Base-by-base conservation (phyloP, 2,329 filamentous ascomycete genomes). In the Lachnellula willkommii region DNA sequence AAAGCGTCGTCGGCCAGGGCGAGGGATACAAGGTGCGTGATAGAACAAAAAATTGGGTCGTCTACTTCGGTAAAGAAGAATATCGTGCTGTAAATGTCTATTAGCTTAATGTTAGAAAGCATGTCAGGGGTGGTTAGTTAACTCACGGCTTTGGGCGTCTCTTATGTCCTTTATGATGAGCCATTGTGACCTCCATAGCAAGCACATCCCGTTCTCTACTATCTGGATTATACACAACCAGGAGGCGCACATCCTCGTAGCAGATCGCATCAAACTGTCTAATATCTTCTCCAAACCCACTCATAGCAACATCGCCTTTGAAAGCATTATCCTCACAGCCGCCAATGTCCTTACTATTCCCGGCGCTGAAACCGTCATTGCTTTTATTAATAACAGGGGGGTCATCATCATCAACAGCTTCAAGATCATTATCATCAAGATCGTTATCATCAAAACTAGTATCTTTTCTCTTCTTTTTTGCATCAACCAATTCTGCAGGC, bases 401-500 rank as follows among this genome's bases (percentile, higher is more conserved):
- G 45, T 55, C 45, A 11, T 55, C 24, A 14, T 40, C n/a, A 52
- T 55, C 8, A 37, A 47, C 15, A 49, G 40, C 47, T 40, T 35
- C 20, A 17, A 52, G 32, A 15, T 58, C 22, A n/a, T 54, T 26
- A 35, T 55, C 53, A 49, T 37, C 36, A 37, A 57, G 55, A 39
- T 40, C 39, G 6, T 26, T 26, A 3, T 26, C 6, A 26, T 26
- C 6, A 26, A 26, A 26, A 26, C 24, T 26, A 26, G 20, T 47
- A 51, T 36, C 40, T 39, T 22, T 39, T 32, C 43, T 50, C 45
- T 57, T 59, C 55, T 54, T 60, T 22, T 50, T 55, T 48, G 55
- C 56, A 43, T 67, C 56, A 24, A 67, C 59, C 36, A 67, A 59
- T 57, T 67, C 65, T 28, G 47, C 52, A 9, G 57, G 56, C 47